Evolutionary conservation across 306 rosid genomes (phyloP).

Genomic region (Glycine latifolia): DNA sequence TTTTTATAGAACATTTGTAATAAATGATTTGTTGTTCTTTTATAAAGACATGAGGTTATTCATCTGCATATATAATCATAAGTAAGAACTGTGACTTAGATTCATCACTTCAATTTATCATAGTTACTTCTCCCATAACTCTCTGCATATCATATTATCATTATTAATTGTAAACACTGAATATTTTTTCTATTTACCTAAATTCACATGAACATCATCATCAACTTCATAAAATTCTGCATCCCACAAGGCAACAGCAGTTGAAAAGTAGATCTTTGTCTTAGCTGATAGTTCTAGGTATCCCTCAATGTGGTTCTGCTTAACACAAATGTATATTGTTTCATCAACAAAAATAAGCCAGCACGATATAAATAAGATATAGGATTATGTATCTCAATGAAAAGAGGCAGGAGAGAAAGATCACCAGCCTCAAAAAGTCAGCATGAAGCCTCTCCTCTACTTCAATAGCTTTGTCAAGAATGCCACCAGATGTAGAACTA

Average conservation of each 20-base stretch:
- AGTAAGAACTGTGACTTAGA: neutral
- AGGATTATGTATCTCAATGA: slow-evolving; percentile 20
- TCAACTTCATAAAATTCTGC: slow-evolving; percentile 91
- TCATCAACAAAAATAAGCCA: slow-evolving; percentile 29
- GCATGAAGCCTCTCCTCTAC: slow-evolving; percentile 79
- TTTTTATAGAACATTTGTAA: slow-evolving; percentile 4
- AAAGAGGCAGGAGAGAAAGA: slow-evolving; percentile 45
- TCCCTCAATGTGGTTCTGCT: slow-evolving; percentile 80
- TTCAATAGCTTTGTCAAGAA: slow-evolving; percentile 81
- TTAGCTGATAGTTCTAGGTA: slow-evolving; percentile 82
- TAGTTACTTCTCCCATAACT: slow-evolving; percentile 9
- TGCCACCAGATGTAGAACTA: slow-evolving; percentile 80
- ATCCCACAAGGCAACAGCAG: slow-evolving; percentile 83
- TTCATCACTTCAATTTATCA: neutral
- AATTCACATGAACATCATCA: slow-evolving; percentile 88
- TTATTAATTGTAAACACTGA: neutral
- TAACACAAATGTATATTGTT: slow-evolving; percentile 36
- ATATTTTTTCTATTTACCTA: slow-evolving; percentile 59
- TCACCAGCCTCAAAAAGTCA: slow-evolving; percentile 92
- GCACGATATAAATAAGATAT: slow-evolving; percentile 18
- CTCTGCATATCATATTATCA: neutral
- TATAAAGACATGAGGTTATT: neutral
- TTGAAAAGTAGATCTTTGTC: slow-evolving; percentile 76
- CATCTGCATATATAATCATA: neutral
- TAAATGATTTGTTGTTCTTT: neutral